Percentiles rank a stretch among this genome's conserved stretches.
Conservation (phyloP, 345 rosid species). For the Garcia nutans region DNA sequence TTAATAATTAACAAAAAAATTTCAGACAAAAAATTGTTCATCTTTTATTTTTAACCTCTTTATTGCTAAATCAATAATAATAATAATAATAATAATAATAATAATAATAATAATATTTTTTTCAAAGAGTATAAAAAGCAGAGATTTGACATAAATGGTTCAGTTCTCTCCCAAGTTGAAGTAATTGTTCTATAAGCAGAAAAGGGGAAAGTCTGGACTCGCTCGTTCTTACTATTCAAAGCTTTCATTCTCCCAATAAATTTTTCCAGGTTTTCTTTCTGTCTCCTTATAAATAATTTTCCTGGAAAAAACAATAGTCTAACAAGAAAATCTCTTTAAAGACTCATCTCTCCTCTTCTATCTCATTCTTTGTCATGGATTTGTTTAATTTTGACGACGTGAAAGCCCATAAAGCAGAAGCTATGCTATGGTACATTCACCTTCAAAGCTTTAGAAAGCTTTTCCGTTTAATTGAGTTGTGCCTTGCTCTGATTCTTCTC, state of each 20-base stretch:
- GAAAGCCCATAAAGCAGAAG: conserved; percentile 47
- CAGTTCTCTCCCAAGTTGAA: conserved; percentile 20
- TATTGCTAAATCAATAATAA: no score
- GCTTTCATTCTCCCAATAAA: background rate
- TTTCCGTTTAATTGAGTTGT: conserved; percentile 51
- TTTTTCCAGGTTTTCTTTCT: background rate
- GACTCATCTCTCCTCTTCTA: background rate
- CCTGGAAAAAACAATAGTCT: background rate
- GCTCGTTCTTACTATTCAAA: background rate
- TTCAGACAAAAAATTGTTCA: no score
- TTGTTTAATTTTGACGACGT: conserved; percentile 37
- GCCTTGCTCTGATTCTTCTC: conserved; percentile 42
- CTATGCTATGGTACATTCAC: conserved; percentile 33
- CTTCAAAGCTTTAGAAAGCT: conserved; percentile 34
- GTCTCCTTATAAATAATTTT: background rate
- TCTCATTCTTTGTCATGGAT: conserved; percentile 26
- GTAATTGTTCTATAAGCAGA: no score
- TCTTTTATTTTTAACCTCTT: no score
- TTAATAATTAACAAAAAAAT: no score
- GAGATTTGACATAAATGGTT: conserved; percentile 20
- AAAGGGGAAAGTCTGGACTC: background rate
- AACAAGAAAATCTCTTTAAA: background rate
- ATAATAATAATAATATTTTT: no score
- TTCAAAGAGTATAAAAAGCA: conserved; percentile 35
- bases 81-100: background rate